Percentiles rank a stretch among this genome's conserved stretches.
These are phyloP conservation scores for Saccharomycopsis oosterbeekiorum DNA, from an alignment of 805 yeast genomes.

Conservation along the genomic window DNA sequence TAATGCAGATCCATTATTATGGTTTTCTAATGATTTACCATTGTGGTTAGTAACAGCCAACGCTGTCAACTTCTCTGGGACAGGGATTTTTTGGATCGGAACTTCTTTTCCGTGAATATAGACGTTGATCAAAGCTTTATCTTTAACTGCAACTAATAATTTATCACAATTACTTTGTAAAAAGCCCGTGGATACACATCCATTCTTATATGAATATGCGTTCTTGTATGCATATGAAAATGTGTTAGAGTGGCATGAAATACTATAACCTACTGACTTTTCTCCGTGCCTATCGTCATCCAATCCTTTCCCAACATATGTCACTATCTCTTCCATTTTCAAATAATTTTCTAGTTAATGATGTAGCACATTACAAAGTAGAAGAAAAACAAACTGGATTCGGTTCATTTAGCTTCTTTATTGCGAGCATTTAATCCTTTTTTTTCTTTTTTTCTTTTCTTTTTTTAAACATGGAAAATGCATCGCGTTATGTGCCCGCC, in stretches of 20 bases:
- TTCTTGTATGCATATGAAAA: constrained; percentile 36
- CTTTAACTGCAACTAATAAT: constrained; percentile 54
- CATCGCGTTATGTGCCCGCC: not conserved
- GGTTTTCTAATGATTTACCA: constrained; percentile 17
- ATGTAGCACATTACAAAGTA: no score
- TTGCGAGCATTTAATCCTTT: no score
- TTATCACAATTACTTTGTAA: constrained; percentile 41
- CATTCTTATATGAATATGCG: constrained; percentile 38
- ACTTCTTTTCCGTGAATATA: constrained; percentile 40
- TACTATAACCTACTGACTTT: constrained; percentile 32
- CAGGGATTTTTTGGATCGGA: constrained; percentile 68
- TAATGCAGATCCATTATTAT: constrained; percentile 26
- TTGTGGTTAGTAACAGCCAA: constrained; percentile 30
- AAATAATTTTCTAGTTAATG: no score
- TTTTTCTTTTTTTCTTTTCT: no score
- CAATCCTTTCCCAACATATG: constrained; percentile 36
- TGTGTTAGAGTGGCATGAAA: constrained; percentile 34
- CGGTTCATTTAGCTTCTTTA: no score
- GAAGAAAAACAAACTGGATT: no score
- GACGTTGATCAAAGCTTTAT: constrained; percentile 65
- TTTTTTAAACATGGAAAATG: not conserved
- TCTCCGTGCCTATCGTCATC: constrained; percentile 36
- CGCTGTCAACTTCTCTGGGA: constrained; percentile 69
- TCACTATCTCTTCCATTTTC: constrained; percentile 39
- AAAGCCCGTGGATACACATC: constrained; percentile 41